phyloP scores from a whole-genome alignment of 2,329 filamentous ascomycete genomes.

The Aspergillus ibericus region DNA sequence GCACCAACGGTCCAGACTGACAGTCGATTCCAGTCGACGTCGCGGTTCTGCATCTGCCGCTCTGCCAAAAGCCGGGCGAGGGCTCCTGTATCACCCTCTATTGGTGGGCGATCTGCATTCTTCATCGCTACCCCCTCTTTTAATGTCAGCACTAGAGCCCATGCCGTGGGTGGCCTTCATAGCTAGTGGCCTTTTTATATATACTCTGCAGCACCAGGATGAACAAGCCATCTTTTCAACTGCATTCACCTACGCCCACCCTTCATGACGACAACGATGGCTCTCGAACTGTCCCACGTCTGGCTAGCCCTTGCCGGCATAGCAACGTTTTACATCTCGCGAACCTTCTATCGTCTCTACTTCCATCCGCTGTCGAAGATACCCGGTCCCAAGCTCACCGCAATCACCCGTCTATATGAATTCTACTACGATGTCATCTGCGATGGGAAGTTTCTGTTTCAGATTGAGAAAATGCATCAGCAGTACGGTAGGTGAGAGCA shows the following conservation, averaged over 20 bases:
- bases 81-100: too few relatives aligned
- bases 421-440: neutral
- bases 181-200: neutral
- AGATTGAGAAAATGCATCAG: constrained; percentile 4
- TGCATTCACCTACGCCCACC: neutral
- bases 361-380: neutral
- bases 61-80: too few relatives aligned
- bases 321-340: neutral
- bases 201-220: neutral
- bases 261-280: neutral
- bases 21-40: too few relatives aligned
- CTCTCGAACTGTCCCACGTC: neutral
- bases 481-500: constrained; percentile 1
- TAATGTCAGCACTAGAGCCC: too few relatives aligned
- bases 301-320: neutral
- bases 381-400: neutral
- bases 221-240: neutral
- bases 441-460: neutral
- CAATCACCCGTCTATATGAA: neutral
- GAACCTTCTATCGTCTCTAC: neutral
- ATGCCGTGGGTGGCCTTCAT: neutral
- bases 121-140: too few relatives aligned
- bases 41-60: too few relatives aligned
- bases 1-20: too few relatives aligned
- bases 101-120: too few relatives aligned